A percentile compares a stretch with the other conserved stretches of the same genome.
Conservation (phyloP, 768 basidiomycete species). For the Lactarius hatsudake region DNA sequence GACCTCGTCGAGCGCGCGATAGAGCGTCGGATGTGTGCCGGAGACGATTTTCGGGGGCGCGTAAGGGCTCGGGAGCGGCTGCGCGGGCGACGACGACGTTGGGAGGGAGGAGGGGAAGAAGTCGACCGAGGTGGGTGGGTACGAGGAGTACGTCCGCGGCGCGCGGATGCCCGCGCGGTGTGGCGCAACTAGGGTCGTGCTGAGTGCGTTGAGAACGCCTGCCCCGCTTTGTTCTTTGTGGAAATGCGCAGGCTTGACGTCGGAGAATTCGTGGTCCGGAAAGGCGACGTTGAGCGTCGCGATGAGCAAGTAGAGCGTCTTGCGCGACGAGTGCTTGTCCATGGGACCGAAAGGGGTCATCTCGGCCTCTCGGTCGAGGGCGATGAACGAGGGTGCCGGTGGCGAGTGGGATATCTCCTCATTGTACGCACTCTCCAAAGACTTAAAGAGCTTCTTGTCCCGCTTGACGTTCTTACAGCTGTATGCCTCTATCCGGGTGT, state of each 20-base stretch:
- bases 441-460: conserved; percentile 94
- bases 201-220: conserved; percentile 78
- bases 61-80: conserved; percentile 60
- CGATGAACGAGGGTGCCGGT: conserved; percentile 78
- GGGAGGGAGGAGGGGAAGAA: conserved; percentile 76
- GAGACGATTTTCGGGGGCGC: conserved; percentile 71
- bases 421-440: conserved; percentile 84
- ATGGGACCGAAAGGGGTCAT: conserved; percentile 90
- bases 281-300: conserved; percentile 96
- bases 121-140: conserved; percentile 68
- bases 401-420: conserved; percentile 80
- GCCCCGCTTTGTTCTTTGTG: conserved; percentile 73
- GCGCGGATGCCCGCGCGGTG: conserved; percentile 62
- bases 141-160: conserved; percentile 82
- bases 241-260: conserved; percentile 88
- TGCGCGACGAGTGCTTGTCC: conserved; percentile 77
- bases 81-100: conserved; percentile 66
- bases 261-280: conserved; percentile 96
- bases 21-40: conserved; percentile 86
- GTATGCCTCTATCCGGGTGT: conserved; percentile 94
- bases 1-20: conserved; percentile 83
- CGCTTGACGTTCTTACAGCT: conserved; percentile 96
- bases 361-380: conserved; percentile 65
- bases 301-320: conserved; percentile 94
- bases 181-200: conserved; percentile 76